phyloP scores from a whole-genome alignment of 2,329 filamentous ascomycete species.

The Aspergillus persii region DNA sequence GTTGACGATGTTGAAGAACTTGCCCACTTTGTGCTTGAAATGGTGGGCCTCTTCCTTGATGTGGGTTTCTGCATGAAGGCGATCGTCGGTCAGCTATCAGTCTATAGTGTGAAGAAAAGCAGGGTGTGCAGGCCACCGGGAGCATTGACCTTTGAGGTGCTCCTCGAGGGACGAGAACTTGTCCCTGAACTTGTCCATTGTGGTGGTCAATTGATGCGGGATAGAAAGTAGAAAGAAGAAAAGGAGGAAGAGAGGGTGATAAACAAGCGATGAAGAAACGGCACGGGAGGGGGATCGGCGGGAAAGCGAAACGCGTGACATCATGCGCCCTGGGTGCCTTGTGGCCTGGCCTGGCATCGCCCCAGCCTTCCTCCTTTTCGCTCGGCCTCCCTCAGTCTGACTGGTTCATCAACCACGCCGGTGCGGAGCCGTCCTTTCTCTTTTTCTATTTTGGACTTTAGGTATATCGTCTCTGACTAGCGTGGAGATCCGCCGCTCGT shows the following conservation, averaged over 20 bases:
- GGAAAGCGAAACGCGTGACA: background rate
- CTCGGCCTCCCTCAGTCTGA: too few relatives aligned
- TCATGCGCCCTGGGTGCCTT: background rate
- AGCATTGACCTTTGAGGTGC: conserved; percentile 25
- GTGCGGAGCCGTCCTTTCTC: background rate
- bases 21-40: conserved; percentile 62
- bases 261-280: background rate
- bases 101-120: too few relatives aligned
- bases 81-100: background rate
- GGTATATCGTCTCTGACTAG: too few relatives aligned
- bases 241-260: too few relatives aligned
- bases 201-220: conserved; percentile 1
- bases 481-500: background rate
- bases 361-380: too few relatives aligned
- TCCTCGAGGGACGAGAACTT: conserved; percentile 26
- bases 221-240: background rate
- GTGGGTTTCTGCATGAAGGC: conserved; percentile 28
- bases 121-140: too few relatives aligned
- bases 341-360: background rate
- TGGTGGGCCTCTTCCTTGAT: conserved; percentile 55
- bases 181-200: conserved; percentile 27
- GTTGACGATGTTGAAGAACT: conserved; percentile 71
- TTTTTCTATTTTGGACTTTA: background rate
- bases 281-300: background rate
- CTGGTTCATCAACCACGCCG: too few relatives aligned